These are phyloP conservation scores for Nephelium lappaceum DNA, from an alignment of 345 rosid species.

Conservation along the genomic window DNA sequence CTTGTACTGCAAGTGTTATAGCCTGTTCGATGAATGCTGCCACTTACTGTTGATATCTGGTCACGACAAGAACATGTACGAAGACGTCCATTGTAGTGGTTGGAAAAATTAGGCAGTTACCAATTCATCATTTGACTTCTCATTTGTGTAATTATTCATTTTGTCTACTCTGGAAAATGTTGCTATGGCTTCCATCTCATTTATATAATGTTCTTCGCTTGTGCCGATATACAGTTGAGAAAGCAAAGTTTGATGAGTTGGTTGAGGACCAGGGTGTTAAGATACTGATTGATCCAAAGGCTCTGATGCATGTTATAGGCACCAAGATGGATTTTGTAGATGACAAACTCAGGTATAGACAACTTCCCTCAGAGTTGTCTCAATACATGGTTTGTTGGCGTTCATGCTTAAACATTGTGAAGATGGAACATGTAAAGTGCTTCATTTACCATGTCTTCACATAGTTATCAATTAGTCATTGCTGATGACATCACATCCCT, in stretches of 20 bases:
- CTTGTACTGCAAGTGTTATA: neutral
- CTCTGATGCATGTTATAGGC: conserved; percentile 89
- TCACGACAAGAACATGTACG: neutral
- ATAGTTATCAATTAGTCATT: neutral
- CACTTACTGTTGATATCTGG: neutral
- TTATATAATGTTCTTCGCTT: neutral
- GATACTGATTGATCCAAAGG: conserved; percentile 82
- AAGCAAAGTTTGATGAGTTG: conserved; percentile 80
- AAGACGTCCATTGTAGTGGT: neutral
- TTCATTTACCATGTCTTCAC: neutral
- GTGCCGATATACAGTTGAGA: conserved; percentile 55
- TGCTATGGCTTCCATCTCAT: neutral
- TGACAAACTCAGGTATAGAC: conserved; percentile 72
- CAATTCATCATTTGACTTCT: neutral
- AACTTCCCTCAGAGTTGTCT: neutral
- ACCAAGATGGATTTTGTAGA: conserved; percentile 91
- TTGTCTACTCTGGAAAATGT: neutral
- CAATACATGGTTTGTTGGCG: neutral
- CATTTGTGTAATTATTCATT: neutral
- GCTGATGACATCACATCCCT: neutral
- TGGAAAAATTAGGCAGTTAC: neutral
- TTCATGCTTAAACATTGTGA: neutral
- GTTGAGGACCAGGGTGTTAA: conserved; percentile 86
- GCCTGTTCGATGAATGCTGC: neutral
- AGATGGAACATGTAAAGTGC: neutral